Percentiles rank a stretch among this genome's conserved stretches.
These are phyloP conservation scores for Galium porrigens DNA, from an alignment of 305 asterid genomes.

Conservation along the genomic window DNA sequence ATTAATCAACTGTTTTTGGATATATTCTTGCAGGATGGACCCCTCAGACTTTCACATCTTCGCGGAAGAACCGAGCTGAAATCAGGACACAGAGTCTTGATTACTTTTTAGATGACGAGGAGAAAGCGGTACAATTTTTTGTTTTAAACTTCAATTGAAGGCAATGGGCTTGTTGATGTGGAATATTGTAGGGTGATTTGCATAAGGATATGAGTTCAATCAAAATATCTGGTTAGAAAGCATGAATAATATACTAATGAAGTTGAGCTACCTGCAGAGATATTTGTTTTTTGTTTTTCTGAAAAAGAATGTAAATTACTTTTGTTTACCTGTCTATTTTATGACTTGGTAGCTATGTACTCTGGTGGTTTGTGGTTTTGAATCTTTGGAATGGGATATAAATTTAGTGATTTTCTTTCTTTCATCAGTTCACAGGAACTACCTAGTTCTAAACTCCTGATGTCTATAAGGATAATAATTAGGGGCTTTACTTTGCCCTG, in stretches of 20 bases:
- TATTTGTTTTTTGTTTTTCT: background rate
- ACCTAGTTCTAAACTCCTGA: background rate
- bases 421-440: background rate
- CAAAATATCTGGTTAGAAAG: background rate
- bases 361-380: background rate
- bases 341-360: background rate
- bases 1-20: background rate
- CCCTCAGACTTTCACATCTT: slow-evolving; percentile 73
- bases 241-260: background rate
- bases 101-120: slow-evolving; percentile 81
- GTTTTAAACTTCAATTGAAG: background rate
- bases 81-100: slow-evolving; percentile 48
- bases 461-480: background rate
- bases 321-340: background rate
- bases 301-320: background rate
- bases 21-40: slow-evolving; percentile 57
- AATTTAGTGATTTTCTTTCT: background rate
- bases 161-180: background rate
- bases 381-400: background rate
- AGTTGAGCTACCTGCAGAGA: background rate
- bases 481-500: background rate
- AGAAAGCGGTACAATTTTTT: slow-evolving; percentile 47
- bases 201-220: background rate
- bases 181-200: background rate
- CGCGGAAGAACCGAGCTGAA: slow-evolving; percentile 75